Conservation (phyloP, 345 rosid genomes). For the Xanthoceras sorbifolium region DNA sequence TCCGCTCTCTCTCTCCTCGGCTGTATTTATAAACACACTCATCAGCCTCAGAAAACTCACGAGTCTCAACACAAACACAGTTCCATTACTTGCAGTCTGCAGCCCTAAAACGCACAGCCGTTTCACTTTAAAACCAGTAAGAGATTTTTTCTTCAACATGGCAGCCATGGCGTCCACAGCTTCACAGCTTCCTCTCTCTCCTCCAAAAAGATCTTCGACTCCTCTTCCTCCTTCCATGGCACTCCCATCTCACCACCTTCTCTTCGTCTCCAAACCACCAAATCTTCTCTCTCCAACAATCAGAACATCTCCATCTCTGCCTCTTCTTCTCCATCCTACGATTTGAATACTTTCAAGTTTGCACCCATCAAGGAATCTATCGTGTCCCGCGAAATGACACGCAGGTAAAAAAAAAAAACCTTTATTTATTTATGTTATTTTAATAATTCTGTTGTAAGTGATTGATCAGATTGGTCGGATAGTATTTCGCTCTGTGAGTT, state of each 20-base stretch:
- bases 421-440: no score
- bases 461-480: no score
- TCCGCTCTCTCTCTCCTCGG: no score
- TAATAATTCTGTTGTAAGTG: neutral
- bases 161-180: slow-evolving; percentile 47
- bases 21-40: slow-evolving; percentile 28
- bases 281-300: slow-evolving; percentile 7
- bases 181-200: slow-evolving; percentile 18
- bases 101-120: neutral
- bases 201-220: slow-evolving; percentile 35
- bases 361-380: slow-evolving; percentile 64
- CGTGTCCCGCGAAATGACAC: slow-evolving; percentile 71
- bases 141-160: slow-evolving; percentile 22
- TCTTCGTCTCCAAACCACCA: slow-evolving; percentile 32
- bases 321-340: slow-evolving; percentile 40
- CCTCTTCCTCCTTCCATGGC: slow-evolving; percentile 58
- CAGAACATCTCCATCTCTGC: slow-evolving; percentile 14
- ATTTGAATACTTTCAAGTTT: slow-evolving; percentile 56
- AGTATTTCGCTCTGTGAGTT: no score
- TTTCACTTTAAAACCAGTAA: no score
- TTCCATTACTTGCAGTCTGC: neutral
- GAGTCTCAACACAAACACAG: neutral
- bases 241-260: slow-evolving; percentile 30
- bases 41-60: neutral
- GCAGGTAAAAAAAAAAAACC: slow-evolving; percentile 30